Evolutionary conservation across 139 green algal species (phyloP), one percentile per base, ranked within the genome.

Genomic region (Coelastrella sp.): DNA sequence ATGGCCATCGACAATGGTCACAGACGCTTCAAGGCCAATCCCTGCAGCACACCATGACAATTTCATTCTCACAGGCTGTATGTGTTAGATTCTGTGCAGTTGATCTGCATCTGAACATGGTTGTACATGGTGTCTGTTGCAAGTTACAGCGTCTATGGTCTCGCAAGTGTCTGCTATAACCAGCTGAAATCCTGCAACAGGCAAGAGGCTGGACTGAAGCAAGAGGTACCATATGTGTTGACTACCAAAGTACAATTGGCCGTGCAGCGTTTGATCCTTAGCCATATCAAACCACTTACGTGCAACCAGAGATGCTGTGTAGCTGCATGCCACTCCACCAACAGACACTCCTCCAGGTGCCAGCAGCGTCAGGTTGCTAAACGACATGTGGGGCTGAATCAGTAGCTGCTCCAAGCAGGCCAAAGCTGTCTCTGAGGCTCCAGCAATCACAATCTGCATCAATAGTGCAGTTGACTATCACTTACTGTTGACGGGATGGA

Each of bases 361-460:
- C 5, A 97, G 86, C 68, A 97, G 91, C 0, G 93, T 95, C 77
- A 97, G 88, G 88, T 94, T 93, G 81, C 91, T 96, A 87, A 97
- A 97, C 8, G 93, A 84, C 65, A 80, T 57, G 6, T 88, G 80
- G 76, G 54, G 85, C 85, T 95, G 77, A 23, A 95, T 56, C 68
- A 97, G 92, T 81, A 97, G 87, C n/a, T 85, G 87, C 92, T 97
- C 95, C 32, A 97, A 19, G 8, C 91, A 93, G 58, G 95, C 91
- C 60, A 97, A 81, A 7, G 92, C 94, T 32, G 91, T 93, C 76
- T 96, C 93, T 22, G 93, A 96, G 22, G 95, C 93, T 20, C 95
- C 95, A 13, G 93, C 94, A 8, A 97, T 92, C 64, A 97, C 90
- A 5, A 96, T 87, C 91, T 96, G 92, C 77, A 83, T 0, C 7